Evolutionary conservation across 1,284 basidiomycete species (phyloP), one percentile per base, ranked within the genome.

Genomic region (Moesziomyces sp.): DNA sequence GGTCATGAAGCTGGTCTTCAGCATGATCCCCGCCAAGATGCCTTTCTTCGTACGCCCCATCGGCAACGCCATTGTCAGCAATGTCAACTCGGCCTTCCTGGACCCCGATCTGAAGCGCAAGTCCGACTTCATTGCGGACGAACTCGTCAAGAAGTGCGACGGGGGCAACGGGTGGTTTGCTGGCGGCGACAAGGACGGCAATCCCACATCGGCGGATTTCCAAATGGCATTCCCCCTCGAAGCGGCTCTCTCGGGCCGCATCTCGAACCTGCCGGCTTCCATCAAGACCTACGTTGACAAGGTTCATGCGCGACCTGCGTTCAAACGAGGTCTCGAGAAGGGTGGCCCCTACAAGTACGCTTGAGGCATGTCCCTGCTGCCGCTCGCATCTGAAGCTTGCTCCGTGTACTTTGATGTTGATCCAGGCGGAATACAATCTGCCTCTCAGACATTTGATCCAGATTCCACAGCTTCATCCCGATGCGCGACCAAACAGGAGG

Each of bases 181-280:
- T 3, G 81, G 81, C 4, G 82, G 82, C 14, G 82, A 83, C 63
- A 79, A 69, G 56, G 74, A 81, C 24, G 78, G 77, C 54, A 79
- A 80, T 23, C 81, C 81, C 10, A 83, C 81, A 19, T 60, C 79
- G 5, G 80, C 82, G 34, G 81, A 83, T 56, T 84, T 78, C 57
- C 81, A 83, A 62, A 81, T 84, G 80, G 57, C 76, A 11, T 83
- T 81, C 76, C 78, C 80, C 1, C 58, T 83, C 38, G 82, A 84
- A 52, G 79, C 79, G 14, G 54, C 71, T 44, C 28, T 76, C 18
- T 59, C 73, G 18, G 77, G 77, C 11, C 67, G 81, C 21, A 61
- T 78, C 28, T 53, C 63, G 24, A 65, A 77, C 21, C 52, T 74
- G 14, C 73, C 77, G 0, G 46, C 59, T 1, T 42, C 71, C 19